A percentile compares a stretch with the other conserved stretches of the same genome.
Evolutionary conservation across 768 basidiomycete species (phyloP).

Genomic region (Mycena epipterygia): DNA sequence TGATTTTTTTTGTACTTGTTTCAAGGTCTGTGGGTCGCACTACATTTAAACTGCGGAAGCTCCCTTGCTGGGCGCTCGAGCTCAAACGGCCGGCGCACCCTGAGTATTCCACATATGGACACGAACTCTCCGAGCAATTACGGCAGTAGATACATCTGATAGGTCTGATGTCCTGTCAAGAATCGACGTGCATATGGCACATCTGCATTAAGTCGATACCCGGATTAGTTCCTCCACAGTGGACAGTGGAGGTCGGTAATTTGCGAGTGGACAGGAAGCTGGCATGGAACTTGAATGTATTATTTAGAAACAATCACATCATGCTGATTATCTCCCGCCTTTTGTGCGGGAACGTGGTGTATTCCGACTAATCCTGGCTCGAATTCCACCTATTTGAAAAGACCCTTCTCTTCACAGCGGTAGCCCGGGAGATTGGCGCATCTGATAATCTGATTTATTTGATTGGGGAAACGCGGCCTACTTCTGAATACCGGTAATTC

Average conservation of each 20-base stretch:
- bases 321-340: neutral
- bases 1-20: neutral
- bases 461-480: neutral
- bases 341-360: neutral
- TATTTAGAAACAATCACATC: neutral
- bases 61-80: neutral
- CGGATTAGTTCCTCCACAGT: neutral
- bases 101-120: neutral
- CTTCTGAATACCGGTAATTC: neutral
- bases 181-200: neutral
- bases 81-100: neutral
- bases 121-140: neutral
- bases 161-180: neutral
- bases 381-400: too few species aligned
- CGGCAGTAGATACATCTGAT: conserved; percentile 5
- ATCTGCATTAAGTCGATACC: neutral
- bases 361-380: too few species aligned
- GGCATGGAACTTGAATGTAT: neutral
- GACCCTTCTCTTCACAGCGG: neutral
- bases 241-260: neutral
- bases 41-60: neutral
- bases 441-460: conserved; percentile 14
- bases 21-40: neutral
- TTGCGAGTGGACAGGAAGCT: neutral
- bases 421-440: neutral